Conservation (phyloP, 805 yeast genomes). For the Teunomyces kruisii region DNA sequence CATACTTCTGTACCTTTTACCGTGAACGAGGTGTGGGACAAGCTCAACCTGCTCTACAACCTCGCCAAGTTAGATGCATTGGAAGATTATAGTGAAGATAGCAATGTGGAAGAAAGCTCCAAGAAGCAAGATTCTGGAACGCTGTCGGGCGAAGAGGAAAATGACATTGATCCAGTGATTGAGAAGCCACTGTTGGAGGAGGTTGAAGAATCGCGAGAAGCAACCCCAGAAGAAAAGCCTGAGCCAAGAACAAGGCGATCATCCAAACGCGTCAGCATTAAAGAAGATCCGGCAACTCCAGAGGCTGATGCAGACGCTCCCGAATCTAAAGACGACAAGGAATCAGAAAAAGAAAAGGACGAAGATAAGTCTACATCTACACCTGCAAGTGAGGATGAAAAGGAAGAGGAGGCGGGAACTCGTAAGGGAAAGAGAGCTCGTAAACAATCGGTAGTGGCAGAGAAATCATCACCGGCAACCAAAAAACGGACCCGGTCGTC, state of each 20-base stretch:
- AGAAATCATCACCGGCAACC: background rate
- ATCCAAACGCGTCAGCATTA: constrained; percentile 3
- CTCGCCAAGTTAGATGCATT: constrained; percentile 56
- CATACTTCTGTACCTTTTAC: constrained; percentile 29
- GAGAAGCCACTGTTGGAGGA: constrained; percentile 3
- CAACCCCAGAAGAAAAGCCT: constrained; percentile 3
- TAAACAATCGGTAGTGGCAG: constrained; percentile 6
- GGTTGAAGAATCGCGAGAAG: constrained; percentile 2
- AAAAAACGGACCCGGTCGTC: constrained; percentile 20
- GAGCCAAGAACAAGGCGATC: constrained; percentile 4
- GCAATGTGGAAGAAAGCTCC: background rate
- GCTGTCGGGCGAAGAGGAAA: constrained; percentile 3
- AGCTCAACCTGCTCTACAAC: constrained; percentile 54
- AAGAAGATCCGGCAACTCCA: constrained; percentile 34
- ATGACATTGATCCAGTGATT: background rate
- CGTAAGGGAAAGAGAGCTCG: constrained; percentile 6
- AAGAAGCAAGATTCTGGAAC: background rate
- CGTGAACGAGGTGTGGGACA: constrained; percentile 56
- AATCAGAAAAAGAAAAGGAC: constrained; percentile 62
- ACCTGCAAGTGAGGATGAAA: constrained; percentile 22
- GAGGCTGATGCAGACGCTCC: constrained; percentile 32
- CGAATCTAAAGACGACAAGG: constrained; percentile 33
- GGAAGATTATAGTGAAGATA: constrained; percentile 33
- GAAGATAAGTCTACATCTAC: constrained; percentile 35
- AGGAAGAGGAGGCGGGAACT: constrained; percentile 12